Evolutionary conservation across 2,329 filamentous ascomycete genomes (phyloP), one percentile per base, ranked within the genome.

Genomic region (Scleromitrula shiraiana): DNA sequence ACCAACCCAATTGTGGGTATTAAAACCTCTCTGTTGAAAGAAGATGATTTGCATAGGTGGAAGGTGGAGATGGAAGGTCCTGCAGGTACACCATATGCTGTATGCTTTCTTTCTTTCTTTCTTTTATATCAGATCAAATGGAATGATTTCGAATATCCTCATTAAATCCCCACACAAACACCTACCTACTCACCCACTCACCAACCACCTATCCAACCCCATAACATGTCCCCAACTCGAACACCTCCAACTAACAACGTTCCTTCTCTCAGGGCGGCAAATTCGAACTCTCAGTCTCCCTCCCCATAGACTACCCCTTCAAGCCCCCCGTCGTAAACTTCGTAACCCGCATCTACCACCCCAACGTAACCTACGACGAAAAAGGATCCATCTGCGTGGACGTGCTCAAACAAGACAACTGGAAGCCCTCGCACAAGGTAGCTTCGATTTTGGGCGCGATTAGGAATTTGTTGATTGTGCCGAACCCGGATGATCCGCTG

Each of bases 381-480:
- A 82, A 83, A 57, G 83, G 83, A 30, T 78, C 75, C 54, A 87
- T 88, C 81, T 88, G 83, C 61, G 69, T 88, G 46, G 83, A 82
- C 20, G 81, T 87, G 70, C 70, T 88, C 47, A 78, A 82, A 48
- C 68, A 77, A 2, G 82, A 86, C 44, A 76, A 82, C 58, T 88
- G 83, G 83, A 88, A 88, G 68, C 83, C 83, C 1, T 79, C 76
- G 46, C 83, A 79, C 62, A 83, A 80, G 68, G 79, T 87, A 56
- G 65, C 70, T 19, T 74, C 77, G 1, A 82, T 87, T 30, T 70
- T 88, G 38, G 72, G 77, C 53, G 80, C 85, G 50, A 80, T 82
- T 17, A 70, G 78, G 51, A 76, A 80, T 48, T 68, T 87, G 52
- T 66, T 88, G 46, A 69, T 72, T 20, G 80, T 83, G 64, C 83